phyloP scores from a whole-genome alignment of 2,329 filamentous ascomycete genomes.

The Pseudogymnoascus sp. region DNA sequence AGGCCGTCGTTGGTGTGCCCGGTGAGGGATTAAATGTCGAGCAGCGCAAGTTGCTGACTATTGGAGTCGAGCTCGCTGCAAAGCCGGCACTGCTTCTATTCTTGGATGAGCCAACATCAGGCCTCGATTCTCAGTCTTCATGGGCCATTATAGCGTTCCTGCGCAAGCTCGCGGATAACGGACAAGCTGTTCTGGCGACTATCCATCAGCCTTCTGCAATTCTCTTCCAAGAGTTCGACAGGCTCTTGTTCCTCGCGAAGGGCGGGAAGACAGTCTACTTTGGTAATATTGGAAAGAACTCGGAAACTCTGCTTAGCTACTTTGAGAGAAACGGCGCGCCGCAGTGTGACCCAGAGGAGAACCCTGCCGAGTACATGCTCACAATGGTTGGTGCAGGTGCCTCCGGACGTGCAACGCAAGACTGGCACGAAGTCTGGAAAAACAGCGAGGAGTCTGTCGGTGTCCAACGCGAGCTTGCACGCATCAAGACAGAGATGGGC shows the following conservation, averaged over 20 bases:
- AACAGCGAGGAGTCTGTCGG: conserved; percentile 29
- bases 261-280: conserved; percentile 79
- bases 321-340: conserved; percentile 68
- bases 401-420: conserved; percentile 51
- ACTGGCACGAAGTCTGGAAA: conserved; percentile 47
- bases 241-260: conserved; percentile 69
- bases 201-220: conserved; percentile 94
- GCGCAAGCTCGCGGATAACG: conserved; percentile 81
- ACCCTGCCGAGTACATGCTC: conserved; percentile 71
- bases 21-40: conserved; percentile 77
- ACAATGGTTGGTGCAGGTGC: conserved; percentile 53
- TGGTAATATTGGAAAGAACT: conserved; percentile 60
- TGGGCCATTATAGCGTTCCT: conserved; percentile 88
- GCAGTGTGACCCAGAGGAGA: conserved; percentile 61
- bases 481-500: conserved; percentile 23
- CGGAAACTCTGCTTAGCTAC: conserved; percentile 44
- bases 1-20: conserved; percentile 85
- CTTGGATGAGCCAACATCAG: conserved; percentile 90
- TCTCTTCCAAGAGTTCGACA: conserved; percentile 85
- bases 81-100: conserved; percentile 87
- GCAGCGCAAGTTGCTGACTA: conserved; percentile 73
- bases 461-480: conserved; percentile 31
- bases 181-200: conserved; percentile 87
- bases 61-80: conserved; percentile 91
- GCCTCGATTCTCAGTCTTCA: conserved; percentile 87